phyloP scores from a whole-genome alignment of 139 green algal species.

The Asterochloris sp. region DNA sequence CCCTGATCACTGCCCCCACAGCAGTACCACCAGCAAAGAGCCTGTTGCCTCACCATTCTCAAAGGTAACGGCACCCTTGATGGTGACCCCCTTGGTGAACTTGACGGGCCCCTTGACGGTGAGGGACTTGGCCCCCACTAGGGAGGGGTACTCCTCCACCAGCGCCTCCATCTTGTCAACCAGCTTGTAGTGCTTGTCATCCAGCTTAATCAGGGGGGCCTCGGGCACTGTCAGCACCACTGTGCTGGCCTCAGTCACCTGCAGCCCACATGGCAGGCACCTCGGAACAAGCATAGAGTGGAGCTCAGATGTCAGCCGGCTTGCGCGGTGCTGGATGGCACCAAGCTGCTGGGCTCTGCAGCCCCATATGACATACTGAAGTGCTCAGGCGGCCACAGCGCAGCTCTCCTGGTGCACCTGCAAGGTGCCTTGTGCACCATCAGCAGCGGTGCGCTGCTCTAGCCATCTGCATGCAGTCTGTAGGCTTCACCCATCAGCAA shows the following conservation, averaged over 20 bases:
- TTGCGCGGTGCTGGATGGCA: too few relatives aligned
- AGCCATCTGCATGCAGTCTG: too few relatives aligned
- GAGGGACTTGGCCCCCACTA: slow-evolving; percentile 52
- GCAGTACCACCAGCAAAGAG: not conserved
- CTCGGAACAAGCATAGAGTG: too few relatives aligned
- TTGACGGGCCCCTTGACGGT: slow-evolving; percentile 73
- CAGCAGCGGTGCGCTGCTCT: too few relatives aligned
- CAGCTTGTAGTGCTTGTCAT: slow-evolving; percentile 79
- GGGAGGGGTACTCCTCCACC: slow-evolving; percentile 42
- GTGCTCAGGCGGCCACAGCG: too few relatives aligned
- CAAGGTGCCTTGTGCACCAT: too few relatives aligned
- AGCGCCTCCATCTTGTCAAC: slow-evolving; percentile 80
- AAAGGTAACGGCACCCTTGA: slow-evolving; percentile 56
- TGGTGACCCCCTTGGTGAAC: slow-evolving; percentile 45
- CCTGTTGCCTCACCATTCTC: slow-evolving; percentile 11
- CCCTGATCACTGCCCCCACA: not conserved
- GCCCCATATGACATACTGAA: too few relatives aligned
- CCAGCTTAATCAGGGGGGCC: slow-evolving; percentile 73
- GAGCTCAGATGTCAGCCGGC: too few relatives aligned
- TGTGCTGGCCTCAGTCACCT: slow-evolving; percentile 62
- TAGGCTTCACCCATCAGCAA: too few relatives aligned
- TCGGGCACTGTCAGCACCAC: slow-evolving; percentile 48
- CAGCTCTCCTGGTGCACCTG: too few relatives aligned
- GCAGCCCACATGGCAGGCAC: not conserved
- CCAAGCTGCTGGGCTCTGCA: too few relatives aligned